Base-by-base conservation (phyloP, 495 filamentous ascomycete genomes). In the Neurospora sp. region DNA sequence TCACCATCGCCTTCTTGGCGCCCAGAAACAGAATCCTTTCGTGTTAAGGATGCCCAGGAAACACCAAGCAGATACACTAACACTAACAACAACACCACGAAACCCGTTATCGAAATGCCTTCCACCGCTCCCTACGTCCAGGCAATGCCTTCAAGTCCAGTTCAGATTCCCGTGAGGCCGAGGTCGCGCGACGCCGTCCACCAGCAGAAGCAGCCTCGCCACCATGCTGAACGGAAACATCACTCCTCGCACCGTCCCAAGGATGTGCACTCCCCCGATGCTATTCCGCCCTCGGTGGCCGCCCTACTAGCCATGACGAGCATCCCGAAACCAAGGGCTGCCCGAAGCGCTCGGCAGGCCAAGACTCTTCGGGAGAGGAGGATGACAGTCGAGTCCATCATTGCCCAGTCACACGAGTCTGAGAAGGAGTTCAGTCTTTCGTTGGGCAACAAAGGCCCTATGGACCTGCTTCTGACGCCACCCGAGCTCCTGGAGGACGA, bases 291-390 rank as follows among this genome's bases (percentile, higher is more conserved):
- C 11, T 88, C 88, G 0, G 86, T 89, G 66, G 89, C 88, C 0
- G 88, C 87, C 5, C 81, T 90, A 70, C 84, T 90, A 6, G 89
- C 88, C 46, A 78, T 88, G 71, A 90, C 89, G 70, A 85, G 81
- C 73, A 90, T 90, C 73, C 89, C 88, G 4, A 84, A 83, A 4
- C 86, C 83, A 23, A 84, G 69, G 71, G 73, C 76, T 20, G 71
- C 76, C 20, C 75, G 78, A 74, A 76, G 77, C 72, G 18, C 76
- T 69, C 75, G 78, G 16, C 74, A 77, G 38, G 71, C 73, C 31
- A 77, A 72, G 69, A 48, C 48, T 11, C 73, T 72, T 35, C 35
- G 54, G 31, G 80, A 82, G 44, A 83, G 81, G 74, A 76, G 81
- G 48, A 78, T 87, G 82, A 85, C 84, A n/a, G 83, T 86, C 10